phyloP scores from a whole-genome alignment of 1,139 yeast genomes.

The Blastobotrys apis region DNA sequence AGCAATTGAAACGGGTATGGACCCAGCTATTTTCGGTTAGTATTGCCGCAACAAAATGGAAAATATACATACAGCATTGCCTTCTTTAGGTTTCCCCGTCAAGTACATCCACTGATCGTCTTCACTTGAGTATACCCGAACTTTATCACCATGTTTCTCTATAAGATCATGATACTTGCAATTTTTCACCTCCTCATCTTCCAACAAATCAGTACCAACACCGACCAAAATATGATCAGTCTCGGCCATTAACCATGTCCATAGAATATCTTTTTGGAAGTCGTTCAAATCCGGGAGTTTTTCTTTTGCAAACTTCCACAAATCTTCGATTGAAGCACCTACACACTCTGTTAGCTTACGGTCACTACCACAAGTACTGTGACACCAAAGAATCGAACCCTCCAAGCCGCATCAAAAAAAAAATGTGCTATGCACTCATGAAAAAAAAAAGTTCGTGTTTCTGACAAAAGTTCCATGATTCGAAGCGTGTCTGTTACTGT shows the following conservation, averaged over 20 bases:
- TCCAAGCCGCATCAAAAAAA: not conserved
- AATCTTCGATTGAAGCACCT: slow-evolving; percentile 31
- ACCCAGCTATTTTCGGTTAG: slow-evolving; percentile 27
- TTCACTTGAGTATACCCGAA: slow-evolving; percentile 33
- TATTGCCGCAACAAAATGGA: not conserved
- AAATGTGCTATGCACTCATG: no score
- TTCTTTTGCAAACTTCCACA: slow-evolving; percentile 29
- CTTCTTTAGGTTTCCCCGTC: slow-evolving; percentile 35
- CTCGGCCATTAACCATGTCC: slow-evolving; percentile 32
- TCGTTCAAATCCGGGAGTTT: slow-evolving; percentile 27
- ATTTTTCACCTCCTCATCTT: slow-evolving; percentile 14
- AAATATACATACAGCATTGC: slow-evolving; percentile 22
- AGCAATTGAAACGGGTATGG: slow-evolving; percentile 35
- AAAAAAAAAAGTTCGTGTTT: no score
- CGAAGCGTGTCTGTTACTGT: no score
- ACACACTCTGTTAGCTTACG: no score
- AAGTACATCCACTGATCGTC: slow-evolving; percentile 36
- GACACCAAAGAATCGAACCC: not conserved
- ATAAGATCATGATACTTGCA: slow-evolving; percentile 19
- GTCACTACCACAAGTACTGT: no score
- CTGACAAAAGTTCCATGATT: no score
- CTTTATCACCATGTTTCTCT: slow-evolving; percentile 21
- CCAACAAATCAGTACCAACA: slow-evolving; percentile 16
- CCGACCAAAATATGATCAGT: slow-evolving; percentile 26
- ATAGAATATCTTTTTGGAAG: slow-evolving; percentile 25